Conservation (phyloP, 2,329 filamentous ascomycete genomes). For the Diaporthe capsici region DNA sequence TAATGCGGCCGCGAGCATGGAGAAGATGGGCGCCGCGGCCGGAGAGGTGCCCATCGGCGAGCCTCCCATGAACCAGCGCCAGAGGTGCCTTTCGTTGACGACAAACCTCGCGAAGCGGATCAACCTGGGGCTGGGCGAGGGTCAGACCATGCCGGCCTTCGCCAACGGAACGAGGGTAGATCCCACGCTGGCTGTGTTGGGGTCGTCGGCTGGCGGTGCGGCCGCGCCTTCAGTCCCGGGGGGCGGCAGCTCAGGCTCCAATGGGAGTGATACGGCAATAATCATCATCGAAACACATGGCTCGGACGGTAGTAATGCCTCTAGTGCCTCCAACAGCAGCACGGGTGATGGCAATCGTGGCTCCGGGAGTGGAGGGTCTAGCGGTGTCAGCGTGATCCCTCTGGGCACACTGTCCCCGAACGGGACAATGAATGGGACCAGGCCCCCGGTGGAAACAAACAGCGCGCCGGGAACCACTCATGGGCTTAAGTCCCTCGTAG, state of each 20-base stretch:
- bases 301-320: neutral
- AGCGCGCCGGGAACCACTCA: neutral
- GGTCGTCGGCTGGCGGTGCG: neutral
- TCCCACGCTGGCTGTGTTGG: slow-evolving; percentile 28
- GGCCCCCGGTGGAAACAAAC: neutral
- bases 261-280: neutral
- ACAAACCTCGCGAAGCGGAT: slow-evolving; percentile 15
- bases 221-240: neutral
- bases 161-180: slow-evolving; percentile 29
- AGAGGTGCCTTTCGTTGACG: slow-evolving; percentile 25
- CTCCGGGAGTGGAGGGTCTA: neutral
- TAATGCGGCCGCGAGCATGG: slow-evolving; percentile 29
- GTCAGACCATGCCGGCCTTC: slow-evolving; percentile 27
- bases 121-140: slow-evolving; percentile 18
- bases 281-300: slow-evolving; percentile 19
- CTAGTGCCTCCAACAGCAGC: neutral
- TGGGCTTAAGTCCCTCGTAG: neutral
- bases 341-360: neutral
- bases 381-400: slow-evolving; percentile 11
- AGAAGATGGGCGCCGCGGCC: slow-evolving; percentile 31
- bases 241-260: neutral
- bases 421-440: slow-evolving; percentile 21
- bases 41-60: slow-evolving; percentile 31
- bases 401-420: neutral
- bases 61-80: slow-evolving; percentile 36